These are phyloP conservation scores for Gymnopus androsaceus DNA, from an alignment of 1,284 basidiomycete species.

Conservation along the genomic window DNA sequence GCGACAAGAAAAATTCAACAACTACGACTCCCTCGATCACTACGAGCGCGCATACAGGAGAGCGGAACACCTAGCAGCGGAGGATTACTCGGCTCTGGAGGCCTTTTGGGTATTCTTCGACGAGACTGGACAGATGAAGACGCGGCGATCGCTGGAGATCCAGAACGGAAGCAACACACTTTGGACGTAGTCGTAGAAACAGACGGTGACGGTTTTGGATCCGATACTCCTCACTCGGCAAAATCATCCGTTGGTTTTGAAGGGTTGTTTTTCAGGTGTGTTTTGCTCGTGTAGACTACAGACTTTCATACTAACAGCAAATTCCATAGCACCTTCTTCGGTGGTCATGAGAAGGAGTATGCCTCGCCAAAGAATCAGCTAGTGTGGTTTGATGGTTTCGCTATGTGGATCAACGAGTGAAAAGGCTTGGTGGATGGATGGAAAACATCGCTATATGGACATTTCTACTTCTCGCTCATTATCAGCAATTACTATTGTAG, in stretches of 20 bases:
- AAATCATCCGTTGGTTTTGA: constrained; percentile 42
- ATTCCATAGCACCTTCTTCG: constrained; percentile 70
- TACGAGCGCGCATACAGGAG: not conserved
- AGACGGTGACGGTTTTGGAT: not conserved
- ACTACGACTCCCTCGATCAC: not conserved
- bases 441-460: not conserved
- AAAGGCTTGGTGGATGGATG: not conserved
- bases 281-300: not conserved
- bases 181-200: not conserved
- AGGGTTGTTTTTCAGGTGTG: constrained; percentile 76
- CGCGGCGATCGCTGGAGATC: not conserved
- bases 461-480: no score
- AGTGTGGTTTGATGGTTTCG: constrained; percentile 74
- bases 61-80: not conserved
- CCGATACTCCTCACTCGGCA: not conserved
- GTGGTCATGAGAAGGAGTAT: constrained; percentile 65
- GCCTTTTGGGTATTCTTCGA: constrained; percentile 10
- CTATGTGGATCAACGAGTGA: constrained; percentile 28
- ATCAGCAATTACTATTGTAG: no score
- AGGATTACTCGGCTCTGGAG: not conserved
- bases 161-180: not conserved
- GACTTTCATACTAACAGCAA: constrained; percentile 6
- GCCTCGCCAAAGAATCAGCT: constrained; percentile 68
- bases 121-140: not conserved
- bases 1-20: constrained; percentile 10